Evolutionary conservation across 2,329 filamentous ascomycete species (phyloP).

Genomic region (Thelonectria blattea): DNA sequence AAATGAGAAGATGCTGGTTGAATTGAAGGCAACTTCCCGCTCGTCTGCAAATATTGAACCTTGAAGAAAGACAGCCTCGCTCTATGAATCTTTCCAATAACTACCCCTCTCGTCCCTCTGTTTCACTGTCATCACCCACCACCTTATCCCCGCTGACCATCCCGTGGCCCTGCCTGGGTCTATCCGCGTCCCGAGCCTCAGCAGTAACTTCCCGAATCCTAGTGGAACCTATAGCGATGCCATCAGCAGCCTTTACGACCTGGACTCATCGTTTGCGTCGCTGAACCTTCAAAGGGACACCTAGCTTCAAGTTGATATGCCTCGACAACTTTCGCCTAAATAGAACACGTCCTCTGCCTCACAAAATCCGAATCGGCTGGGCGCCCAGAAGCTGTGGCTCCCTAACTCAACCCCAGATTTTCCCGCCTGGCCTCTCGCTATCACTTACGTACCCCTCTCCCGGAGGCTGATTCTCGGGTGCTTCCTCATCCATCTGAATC

Average conservation of each 20-base stretch:
- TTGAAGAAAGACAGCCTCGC: neutral
- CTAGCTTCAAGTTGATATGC: conserved; percentile 2
- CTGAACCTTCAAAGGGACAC: no score
- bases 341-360: neutral
- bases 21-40: conserved; percentile 4
- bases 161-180: no score
- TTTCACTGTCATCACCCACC: no score
- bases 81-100: neutral
- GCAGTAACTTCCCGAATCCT: no score
- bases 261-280: no score
- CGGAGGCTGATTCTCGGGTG: conserved; percentile 7
- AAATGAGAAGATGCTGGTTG: neutral
- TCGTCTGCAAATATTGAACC: neutral
- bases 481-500: conserved; percentile 16
- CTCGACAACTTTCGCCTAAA: neutral
- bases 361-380: conserved; percentile 1
- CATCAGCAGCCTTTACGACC: no score
- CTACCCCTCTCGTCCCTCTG: no score
- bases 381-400: conserved; percentile 9
- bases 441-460: conserved; percentile 12
- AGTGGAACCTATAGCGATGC: no score
- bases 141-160: no score
- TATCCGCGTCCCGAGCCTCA: no score
- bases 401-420: conserved; percentile 9
- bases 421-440: conserved; percentile 16